Base-by-base conservation (phyloP, 1,139 yeast genomes). In the Geotrichum candidum region DNA sequence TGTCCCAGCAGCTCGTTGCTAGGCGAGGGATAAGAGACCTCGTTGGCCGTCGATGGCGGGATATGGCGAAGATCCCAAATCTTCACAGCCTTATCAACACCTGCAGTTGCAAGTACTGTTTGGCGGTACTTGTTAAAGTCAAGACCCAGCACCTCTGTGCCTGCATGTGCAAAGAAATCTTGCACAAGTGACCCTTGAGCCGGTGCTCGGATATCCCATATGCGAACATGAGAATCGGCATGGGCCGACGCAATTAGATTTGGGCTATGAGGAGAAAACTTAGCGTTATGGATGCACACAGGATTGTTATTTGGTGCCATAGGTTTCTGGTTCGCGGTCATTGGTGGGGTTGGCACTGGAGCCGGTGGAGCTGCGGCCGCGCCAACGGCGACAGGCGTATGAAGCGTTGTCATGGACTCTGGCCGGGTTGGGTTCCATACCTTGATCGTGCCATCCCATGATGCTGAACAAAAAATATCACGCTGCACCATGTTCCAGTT, bases 371-470 rank as follows among this genome's bases (percentile, higher is more conserved):
- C 45, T 48, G 61, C 38, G 35, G 60, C 13, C 33, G 52, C 55
- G 7, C 54, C 35, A 7, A 41, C 60, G 22, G 58, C 52, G 35
- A 62, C 59, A 11, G 64, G 66, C 15, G 66, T 65, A 53, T 62
- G 69, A 60, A 90, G 76, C 0, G 96, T 90, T 63, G 82, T 58
- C 60, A 90, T 64, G 22, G 95, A 86, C 50, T 79, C 75, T 15
- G 78, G 77, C 59, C 94, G 78, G 41, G 76, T 76, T 0, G 96
- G 94, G 0, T 85, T 75, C 87, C 87, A 84, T 9, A 94, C 71
- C 74, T 90, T 90, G 57, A 92, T 82, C 0, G 87, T 79, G 0
- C 97, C 97, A 73, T 94, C 98, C 98, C 98, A 94, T 27, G 96
- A 88, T 33, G 92, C 82, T 25, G 94, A 82, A 51, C 87, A 84